Base-by-base conservation (phyloP, 2,329 filamentous ascomycete species). In the Diplodia corticola region DNA sequence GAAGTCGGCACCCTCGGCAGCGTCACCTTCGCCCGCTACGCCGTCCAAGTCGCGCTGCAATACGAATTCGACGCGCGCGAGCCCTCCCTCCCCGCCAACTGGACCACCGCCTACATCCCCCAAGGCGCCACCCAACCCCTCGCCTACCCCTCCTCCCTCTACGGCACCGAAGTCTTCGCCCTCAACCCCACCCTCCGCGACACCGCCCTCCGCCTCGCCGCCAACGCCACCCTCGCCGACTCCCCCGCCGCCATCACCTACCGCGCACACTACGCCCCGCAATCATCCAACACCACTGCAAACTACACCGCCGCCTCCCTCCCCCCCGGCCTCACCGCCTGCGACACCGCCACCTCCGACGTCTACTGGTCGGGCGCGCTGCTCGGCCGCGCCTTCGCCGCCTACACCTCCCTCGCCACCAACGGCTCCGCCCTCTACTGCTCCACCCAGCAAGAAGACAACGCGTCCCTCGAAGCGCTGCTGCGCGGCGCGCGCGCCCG, bases 51-150 rank as follows among this genome's bases (percentile, higher is more conserved):
- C 2, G 89, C 88, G 0, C 80, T 92, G 63, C 90, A 93, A 75
- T 91, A 92, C 69, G 90, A 93, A 76, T 86, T 93, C 68, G 90
- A 92, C 70, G 79, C 85, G 1, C 85, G 90, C 37, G 89, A 91
- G 68, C 85, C 91, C 37, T 88, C 89, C 0, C 73, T 73, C 1
- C 30, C 30, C 9, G 6, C 30, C 1, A 88, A 88, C 74, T 91
- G 84, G 77, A 79, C 83, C 0, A 90, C 88, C 0, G 89, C 89
- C 5, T 92, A 92, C 74, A 81, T 92, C 33, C 84, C 88, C 1
- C 88, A 86, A 71, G 90, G 88, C 17, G 80, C 83, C 24, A 74
- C 87, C 89, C 0, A 76, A 82, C 51, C 70, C 76, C 30, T 33
- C 6, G 2, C 30, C 49, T 80, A 80, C 68, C 79, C 78, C 1